These are phyloP conservation scores for Vanderwaltozyma polyspora DNA, from an alignment of 805 yeast genomes.

Conservation along the genomic window DNA sequence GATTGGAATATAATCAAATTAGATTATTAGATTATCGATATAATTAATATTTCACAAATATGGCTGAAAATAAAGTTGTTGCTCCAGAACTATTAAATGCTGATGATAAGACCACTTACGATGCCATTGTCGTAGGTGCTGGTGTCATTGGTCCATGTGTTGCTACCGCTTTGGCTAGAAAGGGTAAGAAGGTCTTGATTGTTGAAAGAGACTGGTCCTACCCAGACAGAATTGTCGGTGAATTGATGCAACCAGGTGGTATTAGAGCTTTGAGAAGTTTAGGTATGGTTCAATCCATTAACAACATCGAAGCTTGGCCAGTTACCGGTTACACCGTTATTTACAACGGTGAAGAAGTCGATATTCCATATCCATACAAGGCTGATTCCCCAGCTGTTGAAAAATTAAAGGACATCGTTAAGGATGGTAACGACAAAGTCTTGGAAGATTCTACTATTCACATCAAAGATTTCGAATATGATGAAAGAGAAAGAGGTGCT, in stretches of 20 bases:
- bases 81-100: slow-evolving; percentile 14
- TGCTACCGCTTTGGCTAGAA: slow-evolving; percentile 82
- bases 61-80: slow-evolving; percentile 2
- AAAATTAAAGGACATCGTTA: slow-evolving; percentile 46
- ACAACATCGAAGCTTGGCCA: slow-evolving; percentile 50
- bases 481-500: slow-evolving; percentile 54
- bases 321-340: slow-evolving; percentile 75
- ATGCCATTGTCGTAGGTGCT: slow-evolving; percentile 92
- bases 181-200: slow-evolving; percentile 66
- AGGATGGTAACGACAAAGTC: slow-evolving; percentile 46
- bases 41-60: no score
- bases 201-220: slow-evolving; percentile 82
- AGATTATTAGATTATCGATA: no score
- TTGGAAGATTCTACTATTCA: slow-evolving; percentile 40
- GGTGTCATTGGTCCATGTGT: slow-evolving; percentile 94
- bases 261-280: slow-evolving; percentile 67
- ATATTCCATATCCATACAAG: slow-evolving; percentile 64
- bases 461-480: slow-evolving; percentile 44
- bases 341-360: slow-evolving; percentile 45
- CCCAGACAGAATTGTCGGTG: slow-evolving; percentile 97
- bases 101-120: slow-evolving; percentile 36
- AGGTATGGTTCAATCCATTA: slow-evolving; percentile 59
- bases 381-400: slow-evolving; percentile 34
- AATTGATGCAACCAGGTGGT: slow-evolving; percentile 95
- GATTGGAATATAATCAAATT: no score